phyloP scores from a whole-genome alignment of 371 early-diverging fungal species.

The Mucor piriformis region DNA sequence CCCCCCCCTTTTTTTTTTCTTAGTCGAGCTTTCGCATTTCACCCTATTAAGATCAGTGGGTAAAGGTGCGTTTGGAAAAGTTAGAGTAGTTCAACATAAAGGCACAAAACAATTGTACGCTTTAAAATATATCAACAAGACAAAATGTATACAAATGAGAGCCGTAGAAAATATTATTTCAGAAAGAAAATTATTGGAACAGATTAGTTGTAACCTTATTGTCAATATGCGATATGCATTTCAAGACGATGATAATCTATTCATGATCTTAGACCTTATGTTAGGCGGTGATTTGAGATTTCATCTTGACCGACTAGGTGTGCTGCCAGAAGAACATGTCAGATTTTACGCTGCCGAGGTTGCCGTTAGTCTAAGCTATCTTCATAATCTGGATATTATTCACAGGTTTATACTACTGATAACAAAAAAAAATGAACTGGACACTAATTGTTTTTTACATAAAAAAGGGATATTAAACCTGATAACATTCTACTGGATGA shows the following conservation, averaged over 20 bases:
- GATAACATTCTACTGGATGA: no score
- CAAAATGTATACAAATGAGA: conserved; percentile 59
- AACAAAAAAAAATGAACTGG: neutral
- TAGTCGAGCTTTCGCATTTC: conserved; percentile 66
- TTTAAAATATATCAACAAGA: conserved; percentile 66
- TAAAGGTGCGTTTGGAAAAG: conserved; percentile 80
- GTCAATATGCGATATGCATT: conserved; percentile 81
- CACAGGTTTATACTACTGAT: conserved; percentile 35
- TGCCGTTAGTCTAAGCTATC: conserved; percentile 65
- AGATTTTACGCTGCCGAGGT: conserved; percentile 82
- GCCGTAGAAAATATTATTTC: conserved; percentile 60
- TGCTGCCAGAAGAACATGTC: conserved; percentile 71
- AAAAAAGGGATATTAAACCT: conserved; percentile 79
- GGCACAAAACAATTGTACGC: conserved; percentile 60
- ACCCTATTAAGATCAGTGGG: conserved; percentile 69
- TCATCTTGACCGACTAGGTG: conserved; percentile 66
- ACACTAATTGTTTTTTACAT: neutral
- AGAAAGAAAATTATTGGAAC: conserved; percentile 60
- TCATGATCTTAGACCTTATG: conserved; percentile 83
- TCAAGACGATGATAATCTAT: conserved; percentile 82
- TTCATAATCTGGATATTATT: conserved; percentile 66
- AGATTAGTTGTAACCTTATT: conserved; percentile 52
- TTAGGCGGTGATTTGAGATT: conserved; percentile 90
- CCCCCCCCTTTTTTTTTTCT: neutral
- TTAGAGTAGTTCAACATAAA: conserved; percentile 88